Evolutionary conservation across 2,329 filamentous ascomycete species (phyloP), one percentile per base, ranked within the genome.

Genomic region (Cercospora zeina): DNA sequence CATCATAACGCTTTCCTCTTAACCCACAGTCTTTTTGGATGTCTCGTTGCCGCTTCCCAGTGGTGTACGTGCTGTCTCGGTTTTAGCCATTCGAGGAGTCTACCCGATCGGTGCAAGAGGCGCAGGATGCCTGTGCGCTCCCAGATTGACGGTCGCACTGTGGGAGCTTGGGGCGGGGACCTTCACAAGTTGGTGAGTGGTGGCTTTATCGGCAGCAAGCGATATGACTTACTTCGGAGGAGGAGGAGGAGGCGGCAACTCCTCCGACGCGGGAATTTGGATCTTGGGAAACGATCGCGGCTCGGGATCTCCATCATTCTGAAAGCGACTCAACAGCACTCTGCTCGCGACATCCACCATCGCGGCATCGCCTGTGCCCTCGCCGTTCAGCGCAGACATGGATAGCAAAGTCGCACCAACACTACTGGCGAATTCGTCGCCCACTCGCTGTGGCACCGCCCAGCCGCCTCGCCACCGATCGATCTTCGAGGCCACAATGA

Each of bases 381-480:
- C 58, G n/a, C 62, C 62, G 33, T 50, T 63, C 34, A 63, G n/a
- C 5, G 62, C 62, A 30, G 53, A 60, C 51, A 63, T 58, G 14
- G 54, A 42, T 9, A 57, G 27, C 9, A 60, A 63, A 24, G 24
- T 49, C 10, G 61, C 61, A 8, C 56, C 57, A 4, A 63, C 36
- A 37, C 42, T 30, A 13, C 33, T 53, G 7, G 56, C 57, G 33
- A 63, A 56, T 34, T 56, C 57, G 13, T 63, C 56, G 19, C 56
- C 61, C 49, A 51, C 21, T 6, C 36, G 33, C 21, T 36, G 33
- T 14, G 61, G 39, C 14, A 63, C 62, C 13, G 54, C 58, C 62
- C 58, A 58, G 34, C 58, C 58, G 27, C 62, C 62, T 31, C 58
- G 51, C 61, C 61, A 63, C 31, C 61, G 56, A 50, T 63, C 61